Evolutionary conservation across 1,284 basidiomycete genomes (phyloP).

Genomic region (Jaminaea rosea): DNA sequence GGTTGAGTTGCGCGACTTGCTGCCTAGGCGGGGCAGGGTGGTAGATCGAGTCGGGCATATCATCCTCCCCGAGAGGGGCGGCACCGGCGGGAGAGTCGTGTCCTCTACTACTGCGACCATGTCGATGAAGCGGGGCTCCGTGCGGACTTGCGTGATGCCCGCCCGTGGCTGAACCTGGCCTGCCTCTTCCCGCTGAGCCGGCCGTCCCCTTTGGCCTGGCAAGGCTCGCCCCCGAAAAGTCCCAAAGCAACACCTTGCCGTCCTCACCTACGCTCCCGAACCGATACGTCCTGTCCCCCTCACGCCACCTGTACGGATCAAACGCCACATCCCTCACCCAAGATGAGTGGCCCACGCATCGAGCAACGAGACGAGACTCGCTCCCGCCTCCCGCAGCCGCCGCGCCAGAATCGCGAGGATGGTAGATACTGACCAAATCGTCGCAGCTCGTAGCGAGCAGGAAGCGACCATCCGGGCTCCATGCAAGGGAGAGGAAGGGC

Average conservation of each 20-base stretch:
- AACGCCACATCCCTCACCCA: conserved; percentile 84
- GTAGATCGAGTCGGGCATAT: too few relatives aligned
- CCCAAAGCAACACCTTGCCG: conserved; percentile 48
- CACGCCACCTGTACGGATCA: conserved; percentile 62
- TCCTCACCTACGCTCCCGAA: conserved; percentile 42
- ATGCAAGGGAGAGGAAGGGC: conserved; percentile 68
- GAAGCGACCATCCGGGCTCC: conserved; percentile 90
- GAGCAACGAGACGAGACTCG: conserved; percentile 62
- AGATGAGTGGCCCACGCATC: conserved; percentile 91
- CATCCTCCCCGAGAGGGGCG: too few relatives aligned
- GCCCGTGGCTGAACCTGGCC: too few relatives aligned
- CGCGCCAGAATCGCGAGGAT: conserved; percentile 22
- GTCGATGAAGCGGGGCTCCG: too few relatives aligned
- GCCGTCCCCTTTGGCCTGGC: background rate
- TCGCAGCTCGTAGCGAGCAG: conserved; percentile 64
- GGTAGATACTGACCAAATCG: conserved; percentile 66
- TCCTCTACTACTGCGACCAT: too few relatives aligned
- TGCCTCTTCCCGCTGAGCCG: background rate
- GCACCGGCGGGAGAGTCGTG: too few relatives aligned
- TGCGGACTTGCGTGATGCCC: too few relatives aligned
- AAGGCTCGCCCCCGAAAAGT: background rate
- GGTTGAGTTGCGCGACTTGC: too few relatives aligned
- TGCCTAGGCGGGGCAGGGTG: too few relatives aligned
- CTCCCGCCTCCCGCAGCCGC: background rate
- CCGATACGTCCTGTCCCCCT: conserved; percentile 46